Conservation (phyloP, 345 rosid genomes). For the Eucalyptus regnans region DNA sequence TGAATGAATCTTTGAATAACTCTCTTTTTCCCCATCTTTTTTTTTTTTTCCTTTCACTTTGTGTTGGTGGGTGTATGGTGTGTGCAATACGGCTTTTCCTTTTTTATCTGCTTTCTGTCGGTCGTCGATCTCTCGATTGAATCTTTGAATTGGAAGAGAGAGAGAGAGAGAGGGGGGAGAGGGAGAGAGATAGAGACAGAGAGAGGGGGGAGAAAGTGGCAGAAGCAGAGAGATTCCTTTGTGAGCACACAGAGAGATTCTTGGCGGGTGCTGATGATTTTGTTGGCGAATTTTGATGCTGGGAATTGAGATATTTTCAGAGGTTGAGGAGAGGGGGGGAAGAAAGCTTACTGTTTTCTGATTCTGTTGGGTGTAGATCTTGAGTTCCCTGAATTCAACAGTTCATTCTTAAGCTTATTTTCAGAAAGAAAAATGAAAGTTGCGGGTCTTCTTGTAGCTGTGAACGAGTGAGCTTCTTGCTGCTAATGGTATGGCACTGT, state of each 20-base stretch:
- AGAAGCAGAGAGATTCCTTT: not conserved
- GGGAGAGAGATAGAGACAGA: not conserved
- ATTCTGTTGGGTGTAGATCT: not conserved
- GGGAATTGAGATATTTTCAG: not conserved
- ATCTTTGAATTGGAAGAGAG: not conserved
- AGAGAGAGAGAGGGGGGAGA: not conserved
- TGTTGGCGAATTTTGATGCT: not conserved
- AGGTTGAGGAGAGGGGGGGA: not conserved
- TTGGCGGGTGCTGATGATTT: not conserved
- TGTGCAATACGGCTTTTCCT: slow-evolving; percentile 1
- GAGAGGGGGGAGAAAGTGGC: not conserved
- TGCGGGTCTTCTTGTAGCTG: not conserved
- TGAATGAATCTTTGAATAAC: slow-evolving; percentile 7
- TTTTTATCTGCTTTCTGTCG: slow-evolving; percentile 7
- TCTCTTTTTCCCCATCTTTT: not conserved
- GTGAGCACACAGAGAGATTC: not conserved
- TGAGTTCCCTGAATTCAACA: not conserved
- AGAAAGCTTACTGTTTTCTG: not conserved
- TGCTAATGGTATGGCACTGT: not conserved
- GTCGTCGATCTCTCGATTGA: not conserved
- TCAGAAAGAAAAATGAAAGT: not conserved
- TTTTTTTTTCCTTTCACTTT: not conserved
- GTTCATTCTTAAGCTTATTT: not conserved
- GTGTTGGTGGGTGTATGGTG: not conserved
- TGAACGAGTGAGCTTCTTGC: not conserved